phyloP scores from a whole-genome alignment of 2,329 filamentous ascomycete genomes.

The Monosporascus sp. region DNA sequence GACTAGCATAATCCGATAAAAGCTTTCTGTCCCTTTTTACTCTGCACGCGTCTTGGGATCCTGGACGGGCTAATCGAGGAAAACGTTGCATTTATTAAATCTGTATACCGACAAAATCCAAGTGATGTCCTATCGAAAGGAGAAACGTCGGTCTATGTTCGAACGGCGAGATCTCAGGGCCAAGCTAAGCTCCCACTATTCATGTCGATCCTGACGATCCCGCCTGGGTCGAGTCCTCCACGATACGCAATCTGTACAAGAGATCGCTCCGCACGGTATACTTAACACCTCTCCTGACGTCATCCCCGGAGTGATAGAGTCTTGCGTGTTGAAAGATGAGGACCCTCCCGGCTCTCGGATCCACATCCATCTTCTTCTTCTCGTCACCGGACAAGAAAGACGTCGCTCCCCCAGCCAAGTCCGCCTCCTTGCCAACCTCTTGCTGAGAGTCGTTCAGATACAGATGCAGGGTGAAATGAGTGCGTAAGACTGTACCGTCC shows the following conservation, averaged over 20 bases:
- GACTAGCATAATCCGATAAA: too few relatives aligned
- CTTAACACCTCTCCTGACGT: constrained; percentile 47
- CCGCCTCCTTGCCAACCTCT: constrained; percentile 27
- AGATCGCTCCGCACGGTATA: constrained; percentile 54
- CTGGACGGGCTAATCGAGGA: too few relatives aligned
- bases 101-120: too few relatives aligned
- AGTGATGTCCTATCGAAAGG: too few relatives aligned
- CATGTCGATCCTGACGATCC: background rate
- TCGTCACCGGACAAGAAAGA: constrained; percentile 44
- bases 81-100: too few relatives aligned
- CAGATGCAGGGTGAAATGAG: constrained; percentile 52
- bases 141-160: too few relatives aligned
- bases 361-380: constrained; percentile 43
- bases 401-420: constrained; percentile 50
- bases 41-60: too few relatives aligned
- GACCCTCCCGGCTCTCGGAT: constrained; percentile 53
- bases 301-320: constrained; percentile 49
- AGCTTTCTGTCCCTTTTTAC: too few relatives aligned
- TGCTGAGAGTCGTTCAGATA: constrained; percentile 48
- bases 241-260: constrained; percentile 32
- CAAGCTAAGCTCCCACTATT: background rate
- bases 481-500: constrained; percentile 39
- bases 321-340: constrained; percentile 54
- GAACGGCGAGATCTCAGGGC: too few relatives aligned
- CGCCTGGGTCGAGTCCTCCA: background rate